Conservation (phyloP, 495 filamentous ascomycete species). For the Corynascus novoguineensis region DNA sequence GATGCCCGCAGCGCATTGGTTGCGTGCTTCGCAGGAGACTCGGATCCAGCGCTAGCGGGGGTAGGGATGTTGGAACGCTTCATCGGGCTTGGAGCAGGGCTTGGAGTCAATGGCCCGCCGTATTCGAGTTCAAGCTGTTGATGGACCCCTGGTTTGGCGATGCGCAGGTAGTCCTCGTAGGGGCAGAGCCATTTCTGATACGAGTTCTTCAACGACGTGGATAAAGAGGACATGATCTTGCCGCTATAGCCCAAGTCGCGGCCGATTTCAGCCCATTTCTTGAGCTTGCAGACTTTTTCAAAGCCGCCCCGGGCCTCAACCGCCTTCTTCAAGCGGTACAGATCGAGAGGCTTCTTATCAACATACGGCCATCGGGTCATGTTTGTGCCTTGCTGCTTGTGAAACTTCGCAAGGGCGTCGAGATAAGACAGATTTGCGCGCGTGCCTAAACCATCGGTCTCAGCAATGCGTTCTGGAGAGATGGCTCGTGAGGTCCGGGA, state of each 20-base stretch:
- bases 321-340: slow-evolving; percentile 94
- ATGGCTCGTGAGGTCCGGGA: slow-evolving; percentile 13
- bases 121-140: slow-evolving; percentile 90
- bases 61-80: slow-evolving; percentile 70
- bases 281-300: slow-evolving; percentile 89
- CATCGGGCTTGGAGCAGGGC: slow-evolving; percentile 79
- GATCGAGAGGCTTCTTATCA: slow-evolving; percentile 93
- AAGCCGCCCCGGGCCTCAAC: slow-evolving; percentile 92
- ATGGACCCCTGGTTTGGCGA: slow-evolving; percentile 94
- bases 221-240: slow-evolving; percentile 99
- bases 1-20: slow-evolving; percentile 62
- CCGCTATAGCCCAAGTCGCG: slow-evolving; percentile 96
- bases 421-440: slow-evolving; percentile 94
- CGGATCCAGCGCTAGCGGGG: slow-evolving; percentile 57
- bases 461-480: slow-evolving; percentile 6
- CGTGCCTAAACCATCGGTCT: slow-evolving; percentile 56
- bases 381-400: slow-evolving; percentile 92
- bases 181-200: slow-evolving; percentile 94
- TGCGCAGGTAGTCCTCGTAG: slow-evolving; percentile 89
- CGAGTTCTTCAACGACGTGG: slow-evolving; percentile 96
- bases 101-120: slow-evolving; percentile 88
- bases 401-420: slow-evolving; percentile 91
- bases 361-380: slow-evolving; percentile 92
- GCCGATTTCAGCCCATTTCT: slow-evolving; percentile 99
- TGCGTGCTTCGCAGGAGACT: slow-evolving; percentile 67